phyloP scores from a whole-genome alignment of 2,329 filamentous ascomycete species.

The Aspergillus tubingensis region DNA sequence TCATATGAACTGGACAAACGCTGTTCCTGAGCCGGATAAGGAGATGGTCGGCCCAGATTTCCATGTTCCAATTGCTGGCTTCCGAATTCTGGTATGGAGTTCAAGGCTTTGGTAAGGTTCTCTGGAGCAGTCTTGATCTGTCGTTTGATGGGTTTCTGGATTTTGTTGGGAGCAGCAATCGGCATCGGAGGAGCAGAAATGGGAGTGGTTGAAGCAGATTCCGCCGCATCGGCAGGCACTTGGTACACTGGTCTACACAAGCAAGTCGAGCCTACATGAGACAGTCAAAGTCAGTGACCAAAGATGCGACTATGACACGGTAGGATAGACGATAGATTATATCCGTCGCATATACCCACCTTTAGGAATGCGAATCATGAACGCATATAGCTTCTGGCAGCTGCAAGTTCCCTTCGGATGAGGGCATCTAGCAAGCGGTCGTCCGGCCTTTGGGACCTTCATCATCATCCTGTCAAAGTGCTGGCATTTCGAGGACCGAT shows the following conservation, averaged over 20 bases:
- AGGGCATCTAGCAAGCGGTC: slow-evolving; percentile 50
- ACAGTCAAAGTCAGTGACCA: slow-evolving; percentile 15
- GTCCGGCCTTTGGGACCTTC: slow-evolving; percentile 52
- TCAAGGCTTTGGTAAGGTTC: slow-evolving; percentile 37
- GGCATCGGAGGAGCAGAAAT: slow-evolving; percentile 20
- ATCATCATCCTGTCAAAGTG: slow-evolving; percentile 53
- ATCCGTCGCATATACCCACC: slow-evolving; percentile 29
- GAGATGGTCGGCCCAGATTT: slow-evolving; percentile 8
- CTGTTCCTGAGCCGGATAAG: slow-evolving; percentile 14
- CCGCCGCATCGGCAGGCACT: slow-evolving; percentile 31
- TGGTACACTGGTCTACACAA: slow-evolving; percentile 46
- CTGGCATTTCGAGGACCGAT: slow-evolving; percentile 52
- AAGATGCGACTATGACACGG: neutral
- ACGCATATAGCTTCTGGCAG: slow-evolving; percentile 44
- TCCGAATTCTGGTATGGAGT: slow-evolving; percentile 27
- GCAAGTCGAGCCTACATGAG: slow-evolving; percentile 39
- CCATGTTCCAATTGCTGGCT: slow-evolving; percentile 26
- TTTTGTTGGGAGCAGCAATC: slow-evolving; percentile 32
- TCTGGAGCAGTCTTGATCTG: slow-evolving; percentile 39
- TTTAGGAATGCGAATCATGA: slow-evolving; percentile 50
- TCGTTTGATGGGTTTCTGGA: slow-evolving; percentile 39
- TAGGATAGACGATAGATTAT: neutral
- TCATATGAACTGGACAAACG: neutral
- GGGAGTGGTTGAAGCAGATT: slow-evolving; percentile 20
- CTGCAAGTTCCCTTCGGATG: slow-evolving; percentile 47